Conservation (phyloP, 257 asterid species). For the Solanum piurae region DNA sequence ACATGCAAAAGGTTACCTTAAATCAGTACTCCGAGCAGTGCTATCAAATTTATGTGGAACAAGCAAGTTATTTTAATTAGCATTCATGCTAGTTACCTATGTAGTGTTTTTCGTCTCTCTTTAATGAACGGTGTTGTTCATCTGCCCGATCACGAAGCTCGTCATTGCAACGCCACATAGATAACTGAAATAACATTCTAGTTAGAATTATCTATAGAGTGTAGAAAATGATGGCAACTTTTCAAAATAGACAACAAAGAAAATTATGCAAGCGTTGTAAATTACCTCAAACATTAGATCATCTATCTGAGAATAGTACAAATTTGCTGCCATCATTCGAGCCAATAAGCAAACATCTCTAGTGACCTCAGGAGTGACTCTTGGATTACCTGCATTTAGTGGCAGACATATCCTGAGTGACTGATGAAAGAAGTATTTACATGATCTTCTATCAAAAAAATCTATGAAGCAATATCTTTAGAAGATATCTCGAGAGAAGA, state of each 20-base stretch:
- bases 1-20: not conserved
- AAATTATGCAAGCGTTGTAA: not conserved
- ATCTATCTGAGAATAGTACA: conserved; percentile 86
- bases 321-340: conserved; percentile 50
- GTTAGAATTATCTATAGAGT: not conserved
- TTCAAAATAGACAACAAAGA: not conserved
- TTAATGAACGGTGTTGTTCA: conserved; percentile 14
- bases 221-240: not conserved
- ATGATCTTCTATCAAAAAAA: not conserved
- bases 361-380: conserved; percentile 47
- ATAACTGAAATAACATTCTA: conserved; percentile 12
- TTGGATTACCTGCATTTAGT: conserved; percentile 31
- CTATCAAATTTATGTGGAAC: not conserved
- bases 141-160: conserved; percentile 38
- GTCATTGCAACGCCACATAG: conserved; percentile 53
- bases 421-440: not conserved
- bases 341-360: conserved; percentile 46
- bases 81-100: conserved; percentile 15
- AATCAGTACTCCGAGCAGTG: not conserved
- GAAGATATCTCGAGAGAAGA: not conserved
- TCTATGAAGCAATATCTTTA: not conserved
- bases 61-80: not conserved
- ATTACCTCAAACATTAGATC: conserved; percentile 93
- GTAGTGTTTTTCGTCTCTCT: conserved; percentile 36
- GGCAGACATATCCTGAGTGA: not conserved